Conservation (phyloP, 352 stramenopile genomes). For the Globisporangium splendens region DNA sequence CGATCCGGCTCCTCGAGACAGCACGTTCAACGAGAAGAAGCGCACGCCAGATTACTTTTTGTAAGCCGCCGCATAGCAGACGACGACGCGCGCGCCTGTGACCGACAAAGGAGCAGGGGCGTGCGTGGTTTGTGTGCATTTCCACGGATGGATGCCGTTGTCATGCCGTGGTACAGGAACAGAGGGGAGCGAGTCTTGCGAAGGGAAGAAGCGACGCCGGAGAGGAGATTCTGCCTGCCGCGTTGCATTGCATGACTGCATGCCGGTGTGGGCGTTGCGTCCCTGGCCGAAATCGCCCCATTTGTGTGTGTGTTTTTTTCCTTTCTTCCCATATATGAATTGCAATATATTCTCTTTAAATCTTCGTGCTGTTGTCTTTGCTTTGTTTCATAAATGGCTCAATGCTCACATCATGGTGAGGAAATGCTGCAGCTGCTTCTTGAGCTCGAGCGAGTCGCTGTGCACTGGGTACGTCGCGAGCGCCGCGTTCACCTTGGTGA, state of each 20-base stretch:
- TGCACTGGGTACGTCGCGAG: conserved; percentile 78
- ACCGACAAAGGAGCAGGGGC: neutral
- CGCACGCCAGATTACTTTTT: conserved; percentile 92
- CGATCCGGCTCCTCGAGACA: conserved; percentile 86
- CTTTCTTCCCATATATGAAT: conserved; percentile 21
- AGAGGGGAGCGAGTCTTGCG: too few species aligned
- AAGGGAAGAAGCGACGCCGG: too few species aligned
- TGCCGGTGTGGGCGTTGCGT: too few species aligned
- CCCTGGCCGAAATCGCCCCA: too few species aligned
- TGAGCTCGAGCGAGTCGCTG: conserved; percentile 87
- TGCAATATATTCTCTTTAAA: conserved; percentile 12
- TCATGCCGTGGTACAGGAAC: neutral
- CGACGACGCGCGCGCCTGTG: conserved; percentile 1
- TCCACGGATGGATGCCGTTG: conserved; percentile 15
- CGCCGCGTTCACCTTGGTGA: conserved; percentile 82
- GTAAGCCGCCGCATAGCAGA: conserved; percentile 32
- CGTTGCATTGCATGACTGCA: too few species aligned
- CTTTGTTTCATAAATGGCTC: neutral
- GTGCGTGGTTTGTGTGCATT: neutral
- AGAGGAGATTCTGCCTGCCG: too few species aligned
- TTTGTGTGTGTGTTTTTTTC: conserved; percentile 25
- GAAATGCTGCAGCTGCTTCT: conserved; percentile 84
- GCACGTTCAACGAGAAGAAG: conserved; percentile 91
- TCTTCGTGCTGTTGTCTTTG: neutral
- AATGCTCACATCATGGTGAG: conserved; percentile 61